Evolutionary conservation across 1,139 yeast species (phyloP), one percentile per base, ranked within the genome.

Genomic region (Geotrichum fermentans): DNA sequence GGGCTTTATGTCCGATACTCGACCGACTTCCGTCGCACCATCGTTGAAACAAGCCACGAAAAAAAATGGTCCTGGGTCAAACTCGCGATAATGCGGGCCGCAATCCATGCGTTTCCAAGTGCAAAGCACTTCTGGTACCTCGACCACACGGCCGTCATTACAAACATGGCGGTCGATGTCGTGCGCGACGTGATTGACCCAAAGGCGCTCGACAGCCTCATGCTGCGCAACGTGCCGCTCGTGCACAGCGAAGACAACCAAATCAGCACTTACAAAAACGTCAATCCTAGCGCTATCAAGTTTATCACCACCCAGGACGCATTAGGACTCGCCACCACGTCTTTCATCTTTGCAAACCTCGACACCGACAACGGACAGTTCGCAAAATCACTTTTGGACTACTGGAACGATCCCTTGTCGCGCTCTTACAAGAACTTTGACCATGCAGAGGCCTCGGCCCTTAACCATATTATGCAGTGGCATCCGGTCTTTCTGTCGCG

Each of bases 401-500:
- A 78, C 56, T 83, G 96, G 90, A 67, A 75, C 34, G 89, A 86
- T 62, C 79, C 79, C 14, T 72, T 87, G 45, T 82, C 79, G 62
- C 76, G 84, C 61, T 73, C 74, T 43, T 88, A 84, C 66, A 72
- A 70, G 30, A 77, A 77, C 61, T 85, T 86, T 67, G 56, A 77
- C 78, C 55, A 57, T 18, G 55, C 56, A 26, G 82, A 85, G 2
- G 80, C 78, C 54, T 75, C 81, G 11, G 87, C 94, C 0, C 64
- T 90, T 47, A 79, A 88, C 21, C 97, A 92, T 64, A 72, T 88
- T 34, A 71, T 89, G 56, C 96, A 88, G 65, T 92, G 97, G 98
- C 98, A 92, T 64, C 95, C 96, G 11, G 78, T 77, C 43, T 70
- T 83, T 36, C 73, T 90, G 57, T 75, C 84, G 49, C 83, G 80